A percentile compares a stretch with the other conserved stretches of the same genome.
phyloP scores from a whole-genome alignment of 495 filamentous ascomycete genomes.

The Peziza echinospora region DNA sequence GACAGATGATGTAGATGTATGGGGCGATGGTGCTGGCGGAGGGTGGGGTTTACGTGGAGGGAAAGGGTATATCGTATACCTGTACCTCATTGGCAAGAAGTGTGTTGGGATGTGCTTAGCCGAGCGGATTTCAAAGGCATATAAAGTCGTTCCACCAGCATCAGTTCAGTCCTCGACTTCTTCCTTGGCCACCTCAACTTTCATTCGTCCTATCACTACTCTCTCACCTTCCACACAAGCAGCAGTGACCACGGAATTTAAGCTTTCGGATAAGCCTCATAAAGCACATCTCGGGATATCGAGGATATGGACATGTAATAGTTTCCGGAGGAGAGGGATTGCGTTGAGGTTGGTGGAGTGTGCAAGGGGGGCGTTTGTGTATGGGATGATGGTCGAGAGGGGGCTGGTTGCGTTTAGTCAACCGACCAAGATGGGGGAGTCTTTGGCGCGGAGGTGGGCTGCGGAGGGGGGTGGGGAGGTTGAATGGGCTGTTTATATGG shows the following conservation, averaged over 20 bases:
- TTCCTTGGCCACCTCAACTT: not conserved
- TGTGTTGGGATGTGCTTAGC: conserved; percentile 47
- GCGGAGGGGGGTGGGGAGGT: conserved; percentile 22
- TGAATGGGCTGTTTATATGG: not conserved
- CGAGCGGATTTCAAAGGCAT: conserved; percentile 40
- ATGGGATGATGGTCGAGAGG: conserved; percentile 43
- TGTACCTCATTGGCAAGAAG: conserved; percentile 40
- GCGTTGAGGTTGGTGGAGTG: conserved; percentile 40
- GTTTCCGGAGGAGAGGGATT: conserved; percentile 37
- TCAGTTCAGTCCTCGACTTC: conserved; percentile 1
- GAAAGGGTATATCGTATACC: conserved; percentile 41
- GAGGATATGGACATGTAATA: conserved; percentile 49
- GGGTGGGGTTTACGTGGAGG: conserved; percentile 8
- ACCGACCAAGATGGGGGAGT: conserved; percentile 46
- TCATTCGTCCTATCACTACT: not conserved
- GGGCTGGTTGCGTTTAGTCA: conserved; percentile 48
- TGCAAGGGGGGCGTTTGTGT: conserved; percentile 40
- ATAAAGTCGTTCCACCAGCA: conserved; percentile 3
- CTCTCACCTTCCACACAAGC: not conserved
- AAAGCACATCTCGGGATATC: conserved; percentile 43
- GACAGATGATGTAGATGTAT: conserved; percentile 37
- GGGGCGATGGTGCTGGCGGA: conserved; percentile 31
- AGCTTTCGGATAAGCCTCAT: conserved; percentile 19
- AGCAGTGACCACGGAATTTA: not conserved
- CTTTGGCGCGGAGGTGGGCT: conserved; percentile 43